phyloP scores from a whole-genome alignment of 208 protist species.

The Strigomonas oncopelti region DNA sequence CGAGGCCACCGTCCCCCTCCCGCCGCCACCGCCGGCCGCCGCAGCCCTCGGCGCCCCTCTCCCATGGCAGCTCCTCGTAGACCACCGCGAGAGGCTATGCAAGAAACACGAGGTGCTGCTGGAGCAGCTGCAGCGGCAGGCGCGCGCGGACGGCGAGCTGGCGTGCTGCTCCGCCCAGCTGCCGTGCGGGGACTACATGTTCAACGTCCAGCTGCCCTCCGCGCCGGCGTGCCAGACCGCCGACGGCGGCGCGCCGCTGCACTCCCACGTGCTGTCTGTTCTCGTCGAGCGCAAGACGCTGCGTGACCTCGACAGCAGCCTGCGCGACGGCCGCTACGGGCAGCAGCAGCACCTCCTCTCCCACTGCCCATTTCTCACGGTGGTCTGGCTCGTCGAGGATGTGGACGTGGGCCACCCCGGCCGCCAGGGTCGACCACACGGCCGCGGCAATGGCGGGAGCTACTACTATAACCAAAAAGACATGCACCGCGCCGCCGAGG shows the following conservation, averaged over 20 bases:
- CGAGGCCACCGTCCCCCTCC: not conserved
- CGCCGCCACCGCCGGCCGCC: not conserved
- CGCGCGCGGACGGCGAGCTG: constrained; percentile 10
- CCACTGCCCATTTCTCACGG: constrained; percentile 36
- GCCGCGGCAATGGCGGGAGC: not conserved
- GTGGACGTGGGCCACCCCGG: constrained; percentile 1
- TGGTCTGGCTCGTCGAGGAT: constrained; percentile 80
- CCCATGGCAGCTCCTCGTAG: constrained; percentile 62
- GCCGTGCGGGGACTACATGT: constrained; percentile 71
- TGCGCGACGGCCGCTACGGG: constrained; percentile 55
- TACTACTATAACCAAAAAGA: not conserved
- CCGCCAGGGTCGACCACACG: too few species aligned
- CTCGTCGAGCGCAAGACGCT: constrained; percentile 82
- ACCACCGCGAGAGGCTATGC: constrained; percentile 56
- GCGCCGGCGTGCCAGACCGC: not conserved
- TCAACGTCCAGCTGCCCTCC: constrained; percentile 24
- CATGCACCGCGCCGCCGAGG: not conserved
- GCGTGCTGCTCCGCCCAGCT: constrained; percentile 41
- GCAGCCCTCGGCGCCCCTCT: not conserved
- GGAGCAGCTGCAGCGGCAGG: constrained; percentile 27
- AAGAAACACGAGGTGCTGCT: constrained; percentile 37
- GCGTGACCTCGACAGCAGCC: constrained; percentile 65
- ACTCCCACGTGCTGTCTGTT: constrained; percentile 16
- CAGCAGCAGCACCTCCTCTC: constrained; percentile 70
- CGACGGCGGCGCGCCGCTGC: not conserved